Percentiles rank a stretch among this genome's conserved stretches.
These are phyloP conservation scores for Tilletia caries DNA, from an alignment of 1,284 basidiomycete species.

Conservation along the genomic window DNA sequence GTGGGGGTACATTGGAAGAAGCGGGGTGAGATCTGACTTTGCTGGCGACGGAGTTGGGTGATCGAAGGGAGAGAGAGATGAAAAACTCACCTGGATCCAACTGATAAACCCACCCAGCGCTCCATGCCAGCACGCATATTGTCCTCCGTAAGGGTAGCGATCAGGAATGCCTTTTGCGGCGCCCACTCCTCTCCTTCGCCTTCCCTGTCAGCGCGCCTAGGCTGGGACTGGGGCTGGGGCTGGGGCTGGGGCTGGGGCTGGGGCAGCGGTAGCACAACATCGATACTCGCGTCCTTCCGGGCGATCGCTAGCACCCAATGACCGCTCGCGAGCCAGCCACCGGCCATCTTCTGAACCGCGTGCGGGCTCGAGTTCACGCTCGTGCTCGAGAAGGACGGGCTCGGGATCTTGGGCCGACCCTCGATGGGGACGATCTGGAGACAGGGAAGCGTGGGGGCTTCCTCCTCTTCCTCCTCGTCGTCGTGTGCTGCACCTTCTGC, in stretches of 20 bases:
- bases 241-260: constrained; percentile 13
- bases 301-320: constrained; percentile 36
- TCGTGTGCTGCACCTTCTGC: neutral
- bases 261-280: constrained; percentile 28
- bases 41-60: too few species aligned
- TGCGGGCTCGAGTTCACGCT: constrained; percentile 11
- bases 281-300: constrained; percentile 36
- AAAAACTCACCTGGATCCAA: constrained; percentile 15
- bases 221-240: constrained; percentile 19
- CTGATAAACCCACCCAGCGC: constrained; percentile 37
- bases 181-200: constrained; percentile 15
- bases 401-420: constrained; percentile 28
- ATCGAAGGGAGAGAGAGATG: too few species aligned
- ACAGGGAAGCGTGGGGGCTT: constrained; percentile 23
- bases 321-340: constrained; percentile 21
- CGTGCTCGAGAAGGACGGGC: constrained; percentile 15
- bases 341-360: constrained; percentile 31
- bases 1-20: too few species aligned
- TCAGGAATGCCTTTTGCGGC: constrained; percentile 23
- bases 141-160: constrained; percentile 28
- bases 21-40: neutral
- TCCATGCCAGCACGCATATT: constrained; percentile 41
- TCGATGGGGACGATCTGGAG: constrained; percentile 26
- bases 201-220: neutral
- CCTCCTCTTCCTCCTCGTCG: neutral